phyloP scores from a whole-genome alignment of 2,329 filamentous ascomycete genomes.

The Scytalidium lignicola region DNA sequence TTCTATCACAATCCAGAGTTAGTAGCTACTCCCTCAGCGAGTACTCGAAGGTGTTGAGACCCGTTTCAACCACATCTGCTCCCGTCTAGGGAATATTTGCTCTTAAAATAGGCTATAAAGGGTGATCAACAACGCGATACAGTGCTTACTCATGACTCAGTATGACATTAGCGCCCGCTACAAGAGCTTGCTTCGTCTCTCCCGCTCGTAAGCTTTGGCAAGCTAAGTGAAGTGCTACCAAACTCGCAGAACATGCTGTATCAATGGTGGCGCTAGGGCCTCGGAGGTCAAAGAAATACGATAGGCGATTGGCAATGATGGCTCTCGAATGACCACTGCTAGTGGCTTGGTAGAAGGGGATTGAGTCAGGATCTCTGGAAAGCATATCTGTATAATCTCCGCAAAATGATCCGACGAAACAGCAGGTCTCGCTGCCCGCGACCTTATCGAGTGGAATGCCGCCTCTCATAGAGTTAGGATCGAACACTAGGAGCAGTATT shows the following conservation, averaged over 20 bases:
- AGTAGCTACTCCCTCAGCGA: too few species aligned
- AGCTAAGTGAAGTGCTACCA: slow-evolving; percentile 48
- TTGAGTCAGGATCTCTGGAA: not conserved
- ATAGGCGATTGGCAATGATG: slow-evolving; percentile 48
- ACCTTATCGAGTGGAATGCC: not conserved
- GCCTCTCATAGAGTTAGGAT: too few species aligned
- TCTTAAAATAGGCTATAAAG: too few species aligned
- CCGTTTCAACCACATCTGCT: too few species aligned
- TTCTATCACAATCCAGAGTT: too few species aligned
- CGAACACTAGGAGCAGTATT: too few species aligned
- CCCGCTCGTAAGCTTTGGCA: slow-evolving; percentile 42
- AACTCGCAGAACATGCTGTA: slow-evolving; percentile 50
- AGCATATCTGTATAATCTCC: not conserved
- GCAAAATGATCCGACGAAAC: not conserved
- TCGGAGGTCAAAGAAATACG: slow-evolving; percentile 46
- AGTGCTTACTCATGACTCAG: slow-evolving; percentile 13
- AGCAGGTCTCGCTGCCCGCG: not conserved
- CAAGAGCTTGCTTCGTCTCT: slow-evolving; percentile 29
- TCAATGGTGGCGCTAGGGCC: slow-evolving; percentile 52
- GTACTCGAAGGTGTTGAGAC: too few species aligned
- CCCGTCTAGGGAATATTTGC: too few species aligned
- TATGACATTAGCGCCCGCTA: slow-evolving; percentile 17
- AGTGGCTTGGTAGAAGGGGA: slow-evolving; percentile 41
- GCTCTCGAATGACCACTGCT: slow-evolving; percentile 41
- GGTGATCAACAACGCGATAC: too few species aligned